Conservation (phyloP, 805 yeast genomes). For the Saccharomycopsis javanensis region DNA sequence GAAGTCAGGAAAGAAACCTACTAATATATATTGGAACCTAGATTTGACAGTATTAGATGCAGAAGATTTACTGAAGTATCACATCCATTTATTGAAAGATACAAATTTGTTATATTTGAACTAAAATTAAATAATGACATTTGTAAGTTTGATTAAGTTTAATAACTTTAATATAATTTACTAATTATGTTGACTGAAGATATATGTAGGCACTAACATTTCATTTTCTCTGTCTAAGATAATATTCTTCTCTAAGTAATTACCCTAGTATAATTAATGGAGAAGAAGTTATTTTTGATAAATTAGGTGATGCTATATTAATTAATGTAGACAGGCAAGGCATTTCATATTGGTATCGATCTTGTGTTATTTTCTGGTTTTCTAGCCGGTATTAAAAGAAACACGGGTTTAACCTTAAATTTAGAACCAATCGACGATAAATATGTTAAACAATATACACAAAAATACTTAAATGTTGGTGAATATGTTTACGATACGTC, state of each 20-base stretch:
- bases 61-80: too few species aligned
- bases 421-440: constrained; percentile 35
- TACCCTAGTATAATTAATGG: too few species aligned
- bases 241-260: not conserved
- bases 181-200: too few species aligned
- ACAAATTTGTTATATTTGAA: too few species aligned
- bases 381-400: constrained; percentile 63
- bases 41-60: too few species aligned
- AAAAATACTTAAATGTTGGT: constrained; percentile 72
- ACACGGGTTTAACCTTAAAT: constrained; percentile 56
- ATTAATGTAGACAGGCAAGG: not conserved
- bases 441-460: constrained; percentile 41
- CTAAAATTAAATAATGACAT: not conserved
- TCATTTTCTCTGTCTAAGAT: not conserved
- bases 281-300: not conserved
- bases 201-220: not conserved
- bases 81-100: too few species aligned
- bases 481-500: constrained; percentile 70
- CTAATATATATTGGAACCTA: too few species aligned
- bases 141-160: not conserved
- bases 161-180: too few species aligned
- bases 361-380: constrained; percentile 54
- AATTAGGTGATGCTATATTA: not conserved
- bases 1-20: not conserved
- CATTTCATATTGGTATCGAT: constrained; percentile 35